Evolutionary conservation across 108 stramenopile genomes (phyloP).

Genomic region (Conticribra weissflogii): DNA sequence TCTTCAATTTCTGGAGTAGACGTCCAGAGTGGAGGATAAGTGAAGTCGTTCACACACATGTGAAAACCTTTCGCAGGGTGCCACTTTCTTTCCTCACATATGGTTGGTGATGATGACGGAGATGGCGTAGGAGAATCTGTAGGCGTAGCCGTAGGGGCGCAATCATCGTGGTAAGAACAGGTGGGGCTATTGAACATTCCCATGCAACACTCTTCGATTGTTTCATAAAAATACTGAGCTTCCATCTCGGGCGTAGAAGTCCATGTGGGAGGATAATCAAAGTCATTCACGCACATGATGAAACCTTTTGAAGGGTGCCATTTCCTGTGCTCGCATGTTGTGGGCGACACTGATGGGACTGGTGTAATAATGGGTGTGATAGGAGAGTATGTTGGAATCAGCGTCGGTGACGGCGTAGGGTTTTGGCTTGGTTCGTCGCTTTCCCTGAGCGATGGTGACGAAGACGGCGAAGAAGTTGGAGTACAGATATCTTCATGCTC

Average conservation of each 20-base stretch:
- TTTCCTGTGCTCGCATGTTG: background rate
- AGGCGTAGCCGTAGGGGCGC: background rate
- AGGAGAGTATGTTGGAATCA: background rate
- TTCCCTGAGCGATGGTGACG: background rate
- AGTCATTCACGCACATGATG: slow-evolving; percentile 3
- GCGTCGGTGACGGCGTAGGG: background rate
- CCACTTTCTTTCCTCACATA: too few relatives aligned
- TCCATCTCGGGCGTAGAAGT: slow-evolving; percentile 5
- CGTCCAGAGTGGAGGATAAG: too few relatives aligned
- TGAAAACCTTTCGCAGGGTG: too few relatives aligned
- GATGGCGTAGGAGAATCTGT: background rate
- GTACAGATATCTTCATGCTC: background rate
- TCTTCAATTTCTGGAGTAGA: too few relatives aligned
- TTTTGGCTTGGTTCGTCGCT: background rate
- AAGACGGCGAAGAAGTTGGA: background rate
- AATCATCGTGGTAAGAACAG: slow-evolving; percentile 6
- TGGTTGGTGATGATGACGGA: background rate
- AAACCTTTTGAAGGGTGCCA: slow-evolving; percentile 1
- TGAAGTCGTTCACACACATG: too few relatives aligned
- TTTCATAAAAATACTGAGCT: slow-evolving; percentile 6
- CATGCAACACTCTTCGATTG: slow-evolving; percentile 6
- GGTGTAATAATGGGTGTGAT: background rate
- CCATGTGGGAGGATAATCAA: slow-evolving; percentile 10
- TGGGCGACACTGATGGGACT: background rate
- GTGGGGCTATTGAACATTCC: background rate